Evolutionary conservation across 2,329 filamentous ascomycete species (phyloP).

Genomic region (Chaetomiaceae sp.): DNA sequence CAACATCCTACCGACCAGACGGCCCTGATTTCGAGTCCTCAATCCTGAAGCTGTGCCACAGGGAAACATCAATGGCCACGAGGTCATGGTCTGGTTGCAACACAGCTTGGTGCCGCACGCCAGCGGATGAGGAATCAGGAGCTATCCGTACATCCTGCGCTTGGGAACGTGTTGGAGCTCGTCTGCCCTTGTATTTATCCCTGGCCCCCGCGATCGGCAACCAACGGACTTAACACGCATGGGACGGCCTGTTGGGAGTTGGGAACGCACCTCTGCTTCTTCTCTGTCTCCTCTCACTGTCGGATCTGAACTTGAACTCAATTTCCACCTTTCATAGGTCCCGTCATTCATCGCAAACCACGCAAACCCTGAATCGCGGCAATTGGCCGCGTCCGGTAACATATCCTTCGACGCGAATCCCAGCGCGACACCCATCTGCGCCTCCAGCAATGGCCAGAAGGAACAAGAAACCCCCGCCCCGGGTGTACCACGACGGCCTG

Average conservation of each 20-base stretch:
- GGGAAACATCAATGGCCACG: neutral
- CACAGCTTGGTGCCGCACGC: slow-evolving; percentile 1
- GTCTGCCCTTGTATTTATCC: too few species aligned
- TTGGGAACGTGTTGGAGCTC: too few species aligned
- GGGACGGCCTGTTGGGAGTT: too few species aligned
- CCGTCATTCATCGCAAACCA: neutral
- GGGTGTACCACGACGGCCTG: slow-evolving; percentile 18
- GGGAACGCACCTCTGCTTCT: too few species aligned
- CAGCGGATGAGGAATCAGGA: neutral
- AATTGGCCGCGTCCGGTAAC: too few species aligned
- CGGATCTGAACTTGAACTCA: neutral
- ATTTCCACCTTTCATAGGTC: neutral
- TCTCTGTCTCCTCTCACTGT: neutral
- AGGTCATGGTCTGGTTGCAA: slow-evolving; percentile 8
- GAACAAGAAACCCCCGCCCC: slow-evolving; percentile 1
- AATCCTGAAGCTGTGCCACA: too few species aligned
- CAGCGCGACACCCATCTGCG: neutral
- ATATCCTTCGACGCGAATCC: neutral
- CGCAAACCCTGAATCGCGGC: too few species aligned
- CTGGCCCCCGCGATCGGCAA: too few species aligned
- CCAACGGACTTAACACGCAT: too few species aligned
- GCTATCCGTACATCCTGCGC: too few species aligned
- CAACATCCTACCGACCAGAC: too few species aligned
- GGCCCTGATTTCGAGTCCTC: too few species aligned
- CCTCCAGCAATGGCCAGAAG: neutral